Evolutionary conservation across 768 basidiomycete genomes (phyloP).

Genomic region (Hirschioporus abietinus): DNA sequence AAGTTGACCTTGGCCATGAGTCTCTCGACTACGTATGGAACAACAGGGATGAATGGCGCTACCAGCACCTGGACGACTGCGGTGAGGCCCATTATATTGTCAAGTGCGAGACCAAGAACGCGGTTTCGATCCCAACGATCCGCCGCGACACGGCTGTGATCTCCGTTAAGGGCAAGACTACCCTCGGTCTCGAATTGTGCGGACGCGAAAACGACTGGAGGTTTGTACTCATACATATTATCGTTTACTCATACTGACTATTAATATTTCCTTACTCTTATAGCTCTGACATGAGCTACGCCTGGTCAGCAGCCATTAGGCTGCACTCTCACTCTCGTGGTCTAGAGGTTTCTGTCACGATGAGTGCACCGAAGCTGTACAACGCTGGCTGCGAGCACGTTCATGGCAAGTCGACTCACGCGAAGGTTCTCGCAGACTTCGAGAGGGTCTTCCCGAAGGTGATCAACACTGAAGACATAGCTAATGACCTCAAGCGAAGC

Average conservation of each 20-base stretch:
- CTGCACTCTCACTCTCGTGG: constrained; percentile 18
- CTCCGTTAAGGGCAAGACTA: constrained; percentile 20
- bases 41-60: constrained; percentile 22
- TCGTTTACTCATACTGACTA: background rate
- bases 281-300: constrained; percentile 20
- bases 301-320: constrained; percentile 20
- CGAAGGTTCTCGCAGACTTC: constrained; percentile 18
- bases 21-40: constrained; percentile 20
- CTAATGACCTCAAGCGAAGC: constrained; percentile 16
- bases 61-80: constrained; percentile 17
- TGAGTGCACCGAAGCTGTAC: constrained; percentile 13
- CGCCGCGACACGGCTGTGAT: constrained; percentile 22
- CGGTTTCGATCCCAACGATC: constrained; percentile 22
- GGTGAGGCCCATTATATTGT: constrained; percentile 1
- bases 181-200: constrained; percentile 18
- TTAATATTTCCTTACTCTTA: background rate
- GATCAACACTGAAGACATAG: constrained; percentile 19
- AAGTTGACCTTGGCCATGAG: constrained; percentile 14
- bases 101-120: constrained; percentile 24
- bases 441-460: constrained; percentile 17
- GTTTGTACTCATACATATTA: constrained; percentile 8
- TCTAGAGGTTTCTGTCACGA: constrained; percentile 17
- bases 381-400: constrained; percentile 11
- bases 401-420: constrained; percentile 9
- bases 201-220: constrained; percentile 12